Evolutionary conservation across 768 basidiomycete species (phyloP), one percentile per base, ranked within the genome.

Genomic region (Hydnomerulius pinastri): DNA sequence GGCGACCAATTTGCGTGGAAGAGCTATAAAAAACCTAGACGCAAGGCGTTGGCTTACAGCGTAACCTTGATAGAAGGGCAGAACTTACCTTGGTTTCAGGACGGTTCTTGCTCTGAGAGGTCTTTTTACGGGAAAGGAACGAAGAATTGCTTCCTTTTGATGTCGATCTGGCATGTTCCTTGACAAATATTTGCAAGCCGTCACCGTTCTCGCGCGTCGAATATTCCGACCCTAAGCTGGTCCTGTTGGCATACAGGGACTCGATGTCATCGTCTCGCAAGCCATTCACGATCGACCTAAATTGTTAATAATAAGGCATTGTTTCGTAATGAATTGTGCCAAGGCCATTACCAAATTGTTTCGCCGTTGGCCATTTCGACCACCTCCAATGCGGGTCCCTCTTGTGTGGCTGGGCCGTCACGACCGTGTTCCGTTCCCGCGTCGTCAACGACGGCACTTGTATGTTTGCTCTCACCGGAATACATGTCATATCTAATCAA

Each of bases 331-430:
- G 9, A n/a, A 1, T 32, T 30, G 42, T 29, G 54, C 4, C 9
- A 49, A 38, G 39, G 21, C 74, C 83, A n/a, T 50, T 47, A 89
- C 91, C 91, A 93, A 53, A 93, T 84, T 7, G 87, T 90, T 64
- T 92, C 85, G 20, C 91, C 91, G 62, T 91, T 91, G n/a, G 88
- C 87, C 60, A 91, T 71, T 62, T 92, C 87, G 47, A 92, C 77
- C 37, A 92, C 78, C 68, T 93, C 88, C 25, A 92, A 71, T 4
- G 85, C 90, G 41, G 85, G 80, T 11, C 80, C 82, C 43, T 79
- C 58, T 53, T 67, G 64, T 42, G 65, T 33, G 60, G 68, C 53
- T 64, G 67, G 41, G 12, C 61, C 57, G 18, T 60, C 61, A 4
- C 50, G 56, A 7, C 59, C 60, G 18, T 21, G 59, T 28, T 50